These are phyloP conservation scores for Wickerhamomyces sydowiorum DNA, from an alignment of 805 yeast genomes.

Conservation along the genomic window DNA sequence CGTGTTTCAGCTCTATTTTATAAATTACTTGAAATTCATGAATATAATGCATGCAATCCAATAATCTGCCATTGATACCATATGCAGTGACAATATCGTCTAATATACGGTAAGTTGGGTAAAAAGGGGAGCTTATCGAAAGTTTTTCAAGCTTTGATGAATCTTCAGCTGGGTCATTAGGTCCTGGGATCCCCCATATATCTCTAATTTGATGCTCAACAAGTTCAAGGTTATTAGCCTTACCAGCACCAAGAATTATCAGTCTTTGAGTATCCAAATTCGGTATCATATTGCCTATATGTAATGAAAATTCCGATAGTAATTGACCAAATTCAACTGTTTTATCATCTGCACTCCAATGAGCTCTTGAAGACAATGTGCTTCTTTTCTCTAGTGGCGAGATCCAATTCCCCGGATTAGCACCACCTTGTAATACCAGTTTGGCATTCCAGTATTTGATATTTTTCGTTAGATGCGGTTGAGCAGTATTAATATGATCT, in stretches of 20 bases:
- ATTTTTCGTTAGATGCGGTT: not conserved
- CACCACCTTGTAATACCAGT: not conserved
- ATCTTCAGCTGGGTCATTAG: not conserved
- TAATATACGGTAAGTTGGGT: not conserved
- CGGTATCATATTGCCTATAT: not conserved
- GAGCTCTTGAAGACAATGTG: not conserved
- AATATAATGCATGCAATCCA: not conserved
- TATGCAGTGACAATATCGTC: not conserved
- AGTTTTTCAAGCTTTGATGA: not conserved
- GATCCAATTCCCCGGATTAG: not conserved
- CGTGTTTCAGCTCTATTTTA: not conserved
- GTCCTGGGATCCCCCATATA: not conserved
- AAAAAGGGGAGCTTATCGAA: not conserved
- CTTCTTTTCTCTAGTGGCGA: not conserved
- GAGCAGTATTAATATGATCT: not conserved
- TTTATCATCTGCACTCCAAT: not conserved
- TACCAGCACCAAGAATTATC: not conserved
- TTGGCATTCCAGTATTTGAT: not conserved
- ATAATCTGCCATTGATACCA: not conserved
- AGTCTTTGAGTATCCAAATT: not conserved
- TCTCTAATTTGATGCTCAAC: not conserved
- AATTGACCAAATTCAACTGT: not conserved
- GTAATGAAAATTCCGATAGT: not conserved
- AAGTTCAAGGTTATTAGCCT: not conserved
- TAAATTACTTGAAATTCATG: not conserved